Percentiles rank a stretch among this genome's conserved stretches.
These are phyloP conservation scores for Macaranga tanarius DNA, from an alignment of 441 rosid species.

Conservation along the genomic window DNA sequence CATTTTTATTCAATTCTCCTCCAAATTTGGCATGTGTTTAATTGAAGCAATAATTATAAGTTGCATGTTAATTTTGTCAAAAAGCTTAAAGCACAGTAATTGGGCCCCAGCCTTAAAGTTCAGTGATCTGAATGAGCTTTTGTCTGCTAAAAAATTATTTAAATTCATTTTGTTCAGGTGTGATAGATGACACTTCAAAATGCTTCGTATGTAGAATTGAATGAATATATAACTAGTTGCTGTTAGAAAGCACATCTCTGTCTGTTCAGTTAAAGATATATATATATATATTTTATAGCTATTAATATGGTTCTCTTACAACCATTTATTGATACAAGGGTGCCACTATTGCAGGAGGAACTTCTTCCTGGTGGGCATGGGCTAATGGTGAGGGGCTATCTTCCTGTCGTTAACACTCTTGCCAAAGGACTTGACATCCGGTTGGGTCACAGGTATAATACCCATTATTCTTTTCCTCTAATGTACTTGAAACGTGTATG, in stretches of 20 bases:
- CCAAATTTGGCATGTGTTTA: no score
- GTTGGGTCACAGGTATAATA: constrained; percentile 58
- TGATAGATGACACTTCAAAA: background rate
- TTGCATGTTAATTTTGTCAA: no score
- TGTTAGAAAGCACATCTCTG: background rate
- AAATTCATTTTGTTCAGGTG: background rate
- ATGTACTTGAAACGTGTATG: background rate
- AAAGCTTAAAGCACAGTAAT: no score
- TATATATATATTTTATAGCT: background rate
- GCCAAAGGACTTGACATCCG: constrained; percentile 92
- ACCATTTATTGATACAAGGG: background rate
- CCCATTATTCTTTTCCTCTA: background rate
- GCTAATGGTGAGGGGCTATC: constrained; percentile 94
- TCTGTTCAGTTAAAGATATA: background rate
- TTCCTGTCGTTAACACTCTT: constrained; percentile 89
- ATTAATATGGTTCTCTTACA: background rate
- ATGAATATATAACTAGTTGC: background rate
- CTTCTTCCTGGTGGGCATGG: constrained; percentile 97
- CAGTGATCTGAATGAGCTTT: no score
- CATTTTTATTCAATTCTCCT: no score
- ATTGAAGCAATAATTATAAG: no score
- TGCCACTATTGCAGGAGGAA: constrained; percentile 54
- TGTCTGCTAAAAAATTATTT: background rate
- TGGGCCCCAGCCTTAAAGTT: no score
- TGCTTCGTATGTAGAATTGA: background rate